phyloP scores from a whole-genome alignment of 164 flowering plant genomes.

The Vitis amurensis region DNA sequence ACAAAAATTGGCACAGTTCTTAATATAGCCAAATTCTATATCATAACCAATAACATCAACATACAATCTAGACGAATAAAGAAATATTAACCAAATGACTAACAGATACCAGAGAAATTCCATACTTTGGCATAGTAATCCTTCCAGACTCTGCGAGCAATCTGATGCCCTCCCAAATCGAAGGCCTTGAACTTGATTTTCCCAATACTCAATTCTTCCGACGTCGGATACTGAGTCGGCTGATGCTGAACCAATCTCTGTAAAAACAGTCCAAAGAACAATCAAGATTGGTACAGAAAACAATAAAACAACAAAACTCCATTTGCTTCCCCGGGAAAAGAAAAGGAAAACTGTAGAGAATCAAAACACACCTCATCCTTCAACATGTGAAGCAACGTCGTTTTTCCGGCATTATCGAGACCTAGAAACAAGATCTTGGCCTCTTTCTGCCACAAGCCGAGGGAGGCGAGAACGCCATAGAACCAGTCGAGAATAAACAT shows the following conservation, averaged over 20 bases:
- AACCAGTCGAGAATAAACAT: conserved; percentile 55
- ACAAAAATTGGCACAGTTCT: too few species aligned
- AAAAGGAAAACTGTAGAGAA: neutral
- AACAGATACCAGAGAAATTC: neutral
- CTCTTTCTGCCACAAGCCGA: conserved; percentile 53
- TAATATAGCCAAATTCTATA: too few species aligned
- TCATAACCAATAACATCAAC: too few species aligned
- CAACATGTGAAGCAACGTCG: conserved; percentile 52
- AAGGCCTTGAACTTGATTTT: conserved; percentile 45
- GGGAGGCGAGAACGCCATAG: conserved; percentile 43
- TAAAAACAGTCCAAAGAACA: neutral
- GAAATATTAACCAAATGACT: too few species aligned
- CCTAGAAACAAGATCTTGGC: conserved; percentile 50
- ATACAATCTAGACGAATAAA: too few species aligned
- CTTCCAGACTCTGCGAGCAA: conserved; percentile 42
- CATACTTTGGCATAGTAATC: conserved; percentile 39
- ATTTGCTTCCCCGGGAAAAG: neutral
- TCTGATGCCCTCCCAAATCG: conserved; percentile 46
- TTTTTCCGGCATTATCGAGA: conserved; percentile 55
- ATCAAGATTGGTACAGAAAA: neutral
- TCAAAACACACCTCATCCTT: conserved; percentile 39
- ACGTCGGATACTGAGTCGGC: conserved; percentile 30
- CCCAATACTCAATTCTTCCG: conserved; percentile 42
- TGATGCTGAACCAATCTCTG: conserved; percentile 43
- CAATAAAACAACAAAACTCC: neutral